Conservation (phyloP, 1,139 yeast genomes). For the Meyerozyma athensensis region DNA sequence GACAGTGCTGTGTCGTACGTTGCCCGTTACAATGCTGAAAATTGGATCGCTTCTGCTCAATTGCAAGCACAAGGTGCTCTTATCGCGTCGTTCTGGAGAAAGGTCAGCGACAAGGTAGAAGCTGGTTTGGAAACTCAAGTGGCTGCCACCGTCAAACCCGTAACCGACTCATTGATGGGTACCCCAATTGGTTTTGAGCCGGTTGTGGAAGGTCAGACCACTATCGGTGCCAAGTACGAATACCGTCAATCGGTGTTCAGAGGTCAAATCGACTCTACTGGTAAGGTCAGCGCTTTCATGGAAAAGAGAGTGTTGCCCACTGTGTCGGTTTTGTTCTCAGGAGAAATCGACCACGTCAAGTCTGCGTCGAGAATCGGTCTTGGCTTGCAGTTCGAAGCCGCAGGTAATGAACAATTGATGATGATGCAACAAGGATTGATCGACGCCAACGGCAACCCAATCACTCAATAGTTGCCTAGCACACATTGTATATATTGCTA, state of each 20-base stretch:
- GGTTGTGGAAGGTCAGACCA: conserved; percentile 84
- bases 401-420: conserved; percentile 85
- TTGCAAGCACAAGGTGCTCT: conserved; percentile 90
- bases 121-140: conserved; percentile 94
- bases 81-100: conserved; percentile 90
- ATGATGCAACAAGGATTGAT: conserved; percentile 72
- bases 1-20: conserved; percentile 90
- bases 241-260: conserved; percentile 95
- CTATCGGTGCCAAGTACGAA: conserved; percentile 96
- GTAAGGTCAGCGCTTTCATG: conserved; percentile 85
- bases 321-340: conserved; percentile 81
- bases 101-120: conserved; percentile 86
- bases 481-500: conserved; percentile 4
- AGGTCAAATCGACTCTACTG: conserved; percentile 88
- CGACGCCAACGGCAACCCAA: conserved; percentile 80
- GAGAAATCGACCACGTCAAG: conserved; percentile 87
- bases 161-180: conserved; percentile 77
- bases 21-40: conserved; percentile 81
- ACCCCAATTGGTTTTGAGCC: conserved; percentile 79
- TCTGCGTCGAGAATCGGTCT: conserved; percentile 82
- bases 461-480: conserved; percentile 23
- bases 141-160: conserved; percentile 73
- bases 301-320: conserved; percentile 95
- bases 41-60: conserved; percentile 95
- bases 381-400: conserved; percentile 92